A percentile compares a stretch with the other conserved stretches of the same genome.
phyloP scores from a whole-genome alignment of 139 green algal species.

The Gonium pectorale region DNA sequence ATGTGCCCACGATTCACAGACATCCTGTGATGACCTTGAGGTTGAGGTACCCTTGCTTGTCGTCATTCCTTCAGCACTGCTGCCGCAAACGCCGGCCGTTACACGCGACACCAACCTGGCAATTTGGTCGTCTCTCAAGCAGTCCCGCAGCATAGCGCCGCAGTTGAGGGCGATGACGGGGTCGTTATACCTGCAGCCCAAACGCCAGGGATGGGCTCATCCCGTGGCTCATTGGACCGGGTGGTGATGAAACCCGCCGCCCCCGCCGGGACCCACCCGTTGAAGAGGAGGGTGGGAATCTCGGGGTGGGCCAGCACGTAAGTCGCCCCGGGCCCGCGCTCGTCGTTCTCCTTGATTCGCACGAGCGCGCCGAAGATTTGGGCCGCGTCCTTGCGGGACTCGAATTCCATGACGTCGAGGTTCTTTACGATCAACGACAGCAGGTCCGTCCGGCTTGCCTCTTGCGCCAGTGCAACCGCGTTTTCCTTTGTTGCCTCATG shows the following conservation, averaged over 20 bases:
- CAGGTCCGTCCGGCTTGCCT: slow-evolving; percentile 71
- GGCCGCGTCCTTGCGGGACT: slow-evolving; percentile 87
- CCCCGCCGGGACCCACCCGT: slow-evolving; percentile 61
- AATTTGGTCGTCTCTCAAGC: slow-evolving; percentile 79
- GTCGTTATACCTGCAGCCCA: slow-evolving; percentile 80
- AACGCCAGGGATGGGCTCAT: too few relatives aligned
- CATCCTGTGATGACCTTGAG: too few relatives aligned
- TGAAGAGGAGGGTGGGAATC: slow-evolving; percentile 79
- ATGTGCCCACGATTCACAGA: too few relatives aligned
- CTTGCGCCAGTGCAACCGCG: slow-evolving; percentile 68
- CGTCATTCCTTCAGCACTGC: too few relatives aligned
- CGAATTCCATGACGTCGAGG: slow-evolving; percentile 86
- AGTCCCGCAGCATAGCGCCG: slow-evolving; percentile 90
- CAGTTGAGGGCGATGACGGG: slow-evolving; percentile 85
- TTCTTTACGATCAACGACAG: slow-evolving; percentile 72
- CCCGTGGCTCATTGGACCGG: too few relatives aligned
- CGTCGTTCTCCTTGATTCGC: slow-evolving; percentile 68
- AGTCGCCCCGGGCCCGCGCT: slow-evolving; percentile 66
- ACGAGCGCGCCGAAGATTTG: slow-evolving; percentile 81
- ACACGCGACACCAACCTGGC: slow-evolving; percentile 52
- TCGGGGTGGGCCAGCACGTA: slow-evolving; percentile 76
- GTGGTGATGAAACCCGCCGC: background rate
- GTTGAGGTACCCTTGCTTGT: too few relatives aligned
- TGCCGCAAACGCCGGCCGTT: too few relatives aligned
- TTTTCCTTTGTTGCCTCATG: slow-evolving; percentile 71